phyloP scores from a whole-genome alignment of 768 basidiomycete species.

The Psilocybe tampanensis region DNA sequence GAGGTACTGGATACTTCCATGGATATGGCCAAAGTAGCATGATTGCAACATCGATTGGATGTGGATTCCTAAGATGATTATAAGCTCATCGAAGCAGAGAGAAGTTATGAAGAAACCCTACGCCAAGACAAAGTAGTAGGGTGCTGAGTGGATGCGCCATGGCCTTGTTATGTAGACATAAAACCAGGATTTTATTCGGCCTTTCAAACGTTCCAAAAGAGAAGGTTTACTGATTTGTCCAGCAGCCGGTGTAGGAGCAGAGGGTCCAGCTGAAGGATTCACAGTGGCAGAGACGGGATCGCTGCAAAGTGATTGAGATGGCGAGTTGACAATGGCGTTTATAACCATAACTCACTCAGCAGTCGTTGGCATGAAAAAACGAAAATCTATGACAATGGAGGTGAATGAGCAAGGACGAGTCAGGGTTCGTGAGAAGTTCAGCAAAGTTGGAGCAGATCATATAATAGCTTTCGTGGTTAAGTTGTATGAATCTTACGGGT shows the following conservation, averaged over 20 bases:
- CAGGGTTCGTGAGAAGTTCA: no score
- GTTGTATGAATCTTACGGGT: no score
- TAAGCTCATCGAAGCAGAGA: background rate
- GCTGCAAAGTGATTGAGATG: no score
- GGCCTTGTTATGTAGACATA: background rate
- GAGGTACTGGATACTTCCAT: constrained; percentile 12
- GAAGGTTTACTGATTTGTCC: background rate
- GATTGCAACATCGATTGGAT: background rate
- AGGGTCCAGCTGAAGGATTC: background rate
- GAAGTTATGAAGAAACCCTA: background rate
- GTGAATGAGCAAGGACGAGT: no score
- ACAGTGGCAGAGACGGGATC: no score
- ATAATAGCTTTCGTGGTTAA: no score
- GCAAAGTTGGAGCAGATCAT: no score
- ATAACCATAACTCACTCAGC: no score
- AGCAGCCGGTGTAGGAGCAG: background rate
- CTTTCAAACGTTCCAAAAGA: background rate
- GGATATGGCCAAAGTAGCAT: constrained; percentile 12
- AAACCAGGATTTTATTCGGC: background rate
- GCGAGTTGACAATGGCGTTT: no score
- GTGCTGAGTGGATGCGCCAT: background rate
- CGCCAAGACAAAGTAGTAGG: background rate
- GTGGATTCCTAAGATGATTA: background rate
- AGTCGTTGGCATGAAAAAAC: no score
- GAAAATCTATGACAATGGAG: no score